Conservation (phyloP, 2,329 filamentous ascomycete genomes). For the Rhinocladiella similis region DNA sequence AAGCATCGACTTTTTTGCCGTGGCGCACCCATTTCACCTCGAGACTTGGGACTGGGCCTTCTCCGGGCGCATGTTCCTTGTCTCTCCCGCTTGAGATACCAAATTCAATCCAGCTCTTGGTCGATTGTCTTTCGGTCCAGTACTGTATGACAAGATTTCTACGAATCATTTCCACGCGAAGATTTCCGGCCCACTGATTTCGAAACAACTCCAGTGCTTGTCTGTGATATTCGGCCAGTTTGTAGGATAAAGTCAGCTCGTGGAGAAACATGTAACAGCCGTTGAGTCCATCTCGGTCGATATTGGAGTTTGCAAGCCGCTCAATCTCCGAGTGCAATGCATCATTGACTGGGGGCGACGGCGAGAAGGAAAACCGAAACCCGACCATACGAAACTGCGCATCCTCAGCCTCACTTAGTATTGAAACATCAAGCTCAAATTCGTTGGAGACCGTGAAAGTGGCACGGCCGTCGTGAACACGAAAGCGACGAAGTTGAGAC, state of each 20-base stretch:
- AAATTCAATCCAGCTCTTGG: conserved; percentile 89
- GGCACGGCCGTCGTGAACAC: conserved; percentile 79
- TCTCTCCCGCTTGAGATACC: conserved; percentile 68
- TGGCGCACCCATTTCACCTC: conserved; percentile 78
- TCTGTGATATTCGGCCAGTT: conserved; percentile 76
- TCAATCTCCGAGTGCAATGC: conserved; percentile 67
- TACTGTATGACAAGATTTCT: conserved; percentile 86
- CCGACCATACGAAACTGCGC: conserved; percentile 95
- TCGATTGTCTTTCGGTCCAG: conserved; percentile 70
- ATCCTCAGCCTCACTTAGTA: conserved; percentile 78
- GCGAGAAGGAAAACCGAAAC: conserved; percentile 78
- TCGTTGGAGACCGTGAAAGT: conserved; percentile 82
- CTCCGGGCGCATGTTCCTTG: conserved; percentile 20
- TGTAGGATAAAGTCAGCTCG: conserved; percentile 84
- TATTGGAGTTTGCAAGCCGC: conserved; percentile 66
- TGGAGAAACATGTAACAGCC: conserved; percentile 88
- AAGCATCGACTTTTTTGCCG: conserved; percentile 69
- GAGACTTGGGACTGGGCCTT: conserved; percentile 35
- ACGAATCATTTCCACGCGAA: conserved; percentile 77
- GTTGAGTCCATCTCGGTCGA: conserved; percentile 68
- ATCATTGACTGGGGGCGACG: conserved; percentile 66
- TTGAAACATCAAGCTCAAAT: conserved; percentile 90
- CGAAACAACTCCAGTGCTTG: conserved; percentile 72
- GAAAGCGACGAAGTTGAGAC: conserved; percentile 72
- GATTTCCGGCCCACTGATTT: conserved; percentile 73